Evolutionary conservation across 1,139 yeast species (phyloP).

Genomic region (Hanseniaspora uvarum): DNA sequence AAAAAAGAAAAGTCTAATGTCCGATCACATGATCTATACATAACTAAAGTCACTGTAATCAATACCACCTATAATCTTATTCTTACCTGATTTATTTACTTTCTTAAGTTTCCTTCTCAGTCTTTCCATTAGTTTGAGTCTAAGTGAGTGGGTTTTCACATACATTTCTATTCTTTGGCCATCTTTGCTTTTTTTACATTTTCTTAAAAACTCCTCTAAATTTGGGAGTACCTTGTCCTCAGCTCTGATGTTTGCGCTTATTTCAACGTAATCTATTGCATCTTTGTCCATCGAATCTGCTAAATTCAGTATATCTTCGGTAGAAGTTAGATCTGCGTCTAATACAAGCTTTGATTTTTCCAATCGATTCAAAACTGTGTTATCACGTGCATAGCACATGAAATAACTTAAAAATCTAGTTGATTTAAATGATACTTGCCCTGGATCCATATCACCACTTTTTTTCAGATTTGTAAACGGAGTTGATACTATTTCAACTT

Average conservation of each 20-base stretch:
- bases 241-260: background rate
- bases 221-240: slow-evolving; percentile 1
- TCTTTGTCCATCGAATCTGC: slow-evolving; percentile 27
- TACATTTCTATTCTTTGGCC: slow-evolving; percentile 23
- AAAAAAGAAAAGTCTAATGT: background rate
- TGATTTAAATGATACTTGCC: slow-evolving; percentile 67
- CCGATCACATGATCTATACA: background rate
- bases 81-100: slow-evolving; percentile 16
- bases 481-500: slow-evolving; percentile 61
- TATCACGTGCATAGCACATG: slow-evolving; percentile 49
- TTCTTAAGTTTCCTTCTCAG: slow-evolving; percentile 23
- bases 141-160: slow-evolving; percentile 21
- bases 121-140: slow-evolving; percentile 24
- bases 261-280: background rate
- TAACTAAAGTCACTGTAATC: background rate
- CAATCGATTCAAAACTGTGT: slow-evolving; percentile 52
- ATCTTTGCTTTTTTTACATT: slow-evolving; percentile 29
- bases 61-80: slow-evolving; percentile 17
- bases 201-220: slow-evolving; percentile 25
- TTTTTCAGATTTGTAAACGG: slow-evolving; percentile 67
- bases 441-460: slow-evolving; percentile 69
- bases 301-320: slow-evolving; percentile 24
- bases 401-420: slow-evolving; percentile 45
- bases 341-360: slow-evolving; percentile 57
- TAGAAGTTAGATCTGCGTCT: slow-evolving; percentile 20